Base-by-base conservation (phyloP, 805 yeast genomes). In the Brettanomyces sp. region DNA sequence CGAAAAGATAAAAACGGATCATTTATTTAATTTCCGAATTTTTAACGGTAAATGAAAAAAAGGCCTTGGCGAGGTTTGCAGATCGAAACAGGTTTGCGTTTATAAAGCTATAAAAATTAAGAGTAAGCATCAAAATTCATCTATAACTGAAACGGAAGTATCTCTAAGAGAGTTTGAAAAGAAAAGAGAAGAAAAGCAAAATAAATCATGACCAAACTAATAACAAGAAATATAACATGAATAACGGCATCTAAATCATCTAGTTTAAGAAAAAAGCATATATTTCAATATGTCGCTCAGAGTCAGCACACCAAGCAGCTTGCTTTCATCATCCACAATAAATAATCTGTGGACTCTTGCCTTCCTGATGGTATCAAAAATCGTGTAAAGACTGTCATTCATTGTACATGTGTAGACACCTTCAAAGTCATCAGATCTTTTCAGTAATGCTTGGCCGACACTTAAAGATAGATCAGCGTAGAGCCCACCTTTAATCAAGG, bases 331-430 rank as follows among this genome's bases (percentile, higher is more conserved):
- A 62, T 93, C 95, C 28, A 93, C 96, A 30, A 93, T 89, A 58
- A 90, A 87, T 59, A 93, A 75, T 63, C 99, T 76, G 62, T 93
- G 97, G 49, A 93, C 74, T 54, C 98, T 77, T 33, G 95, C 82
- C 55, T 89, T 85, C 57, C 97, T 77, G 49, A 93, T 88, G 34
- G 95, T 90, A 61, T 90, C 96, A 80, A 93, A 76, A 47, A 93
- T 84, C 13, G 95, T 87, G 50, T 91, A 83, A 47, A 93, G 69
- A 51, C 90, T 75, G 62, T 93, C 99, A 54, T 80, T 76, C 52
- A 80, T 73, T 0, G 97, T 87, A 66, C 99, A 93, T 0, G 98
- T 93, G 65, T 89, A 87, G 12, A 93, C 98, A 48, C 99, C 99
- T 65, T 93, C 98, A 57, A 91, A 93, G 61, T 93, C 97, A 55